These are phyloP conservation scores for Nigrospora sphaerica DNA, from an alignment of 2,329 filamentous ascomycete genomes.

Conservation along the genomic window DNA sequence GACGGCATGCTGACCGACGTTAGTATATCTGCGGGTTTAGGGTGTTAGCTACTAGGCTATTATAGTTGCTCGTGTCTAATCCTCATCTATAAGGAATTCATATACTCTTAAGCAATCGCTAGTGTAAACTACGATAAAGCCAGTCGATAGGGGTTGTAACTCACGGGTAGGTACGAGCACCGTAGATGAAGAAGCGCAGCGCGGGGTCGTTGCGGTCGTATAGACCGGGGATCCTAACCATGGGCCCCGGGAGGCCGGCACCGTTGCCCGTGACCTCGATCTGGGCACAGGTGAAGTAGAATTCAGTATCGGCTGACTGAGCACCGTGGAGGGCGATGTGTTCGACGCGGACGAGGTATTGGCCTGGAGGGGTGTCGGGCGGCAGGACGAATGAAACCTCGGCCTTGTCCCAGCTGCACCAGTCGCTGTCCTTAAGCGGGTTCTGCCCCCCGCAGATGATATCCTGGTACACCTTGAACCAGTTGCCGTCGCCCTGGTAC, in stretches of 20 bases:
- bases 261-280: constrained; percentile 13
- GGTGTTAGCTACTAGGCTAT: no score
- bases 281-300: constrained; percentile 28
- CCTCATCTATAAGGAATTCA: no score
- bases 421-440: constrained; percentile 7
- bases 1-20: no score
- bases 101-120: no score
- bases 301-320: constrained; percentile 32
- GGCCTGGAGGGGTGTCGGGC: constrained; percentile 1
- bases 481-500: constrained; percentile 38
- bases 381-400: constrained; percentile 35
- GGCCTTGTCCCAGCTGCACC: constrained; percentile 29
- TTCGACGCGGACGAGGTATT: constrained; percentile 2
- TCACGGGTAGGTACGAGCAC: no score
- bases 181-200: constrained; percentile 18
- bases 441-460: background rate
- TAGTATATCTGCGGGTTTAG: no score
- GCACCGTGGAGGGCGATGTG: constrained; percentile 4
- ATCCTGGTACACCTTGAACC: constrained; percentile 27
- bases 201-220: constrained; percentile 16
- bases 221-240: constrained; percentile 33
- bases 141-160: no score
- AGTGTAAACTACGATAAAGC: no score
- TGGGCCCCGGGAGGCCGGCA: constrained; percentile 12
- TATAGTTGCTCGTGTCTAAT: no score